These are phyloP conservation scores for Lagenidium giganteum DNA, from an alignment of 352 stramenopile species.

Conservation along the genomic window DNA sequence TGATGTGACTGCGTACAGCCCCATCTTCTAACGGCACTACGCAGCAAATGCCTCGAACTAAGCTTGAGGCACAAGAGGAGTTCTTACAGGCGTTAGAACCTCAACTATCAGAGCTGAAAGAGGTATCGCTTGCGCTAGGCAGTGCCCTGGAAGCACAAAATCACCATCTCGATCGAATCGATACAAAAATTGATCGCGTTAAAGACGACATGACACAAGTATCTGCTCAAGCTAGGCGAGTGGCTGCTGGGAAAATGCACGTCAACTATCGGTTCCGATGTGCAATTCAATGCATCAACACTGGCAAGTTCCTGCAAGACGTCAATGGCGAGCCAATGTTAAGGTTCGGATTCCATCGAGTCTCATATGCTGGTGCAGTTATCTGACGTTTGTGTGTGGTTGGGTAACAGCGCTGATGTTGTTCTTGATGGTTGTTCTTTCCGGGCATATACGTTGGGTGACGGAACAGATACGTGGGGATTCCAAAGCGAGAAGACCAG, in stretches of 20 bases:
- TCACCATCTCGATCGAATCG: conserved; percentile 47
- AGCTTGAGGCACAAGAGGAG: conserved; percentile 33
- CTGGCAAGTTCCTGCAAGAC: conserved; percentile 45
- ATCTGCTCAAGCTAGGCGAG: conserved; percentile 51
- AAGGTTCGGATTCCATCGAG: conserved; percentile 23
- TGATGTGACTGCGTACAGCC: too few relatives aligned
- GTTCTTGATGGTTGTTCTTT: conserved; percentile 60
- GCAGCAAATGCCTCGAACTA: too few relatives aligned
- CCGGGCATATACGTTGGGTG: conserved; percentile 67
- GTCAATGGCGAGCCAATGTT: conserved; percentile 52
- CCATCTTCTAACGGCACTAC: too few relatives aligned
- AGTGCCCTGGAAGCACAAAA: conserved; percentile 63
- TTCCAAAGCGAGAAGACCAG: conserved; percentile 71
- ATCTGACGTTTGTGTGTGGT: neutral
- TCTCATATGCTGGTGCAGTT: neutral
- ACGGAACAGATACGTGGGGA: conserved; percentile 73
- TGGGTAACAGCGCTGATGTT: conserved; percentile 42
- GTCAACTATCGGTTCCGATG: conserved; percentile 60
- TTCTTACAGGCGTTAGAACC: conserved; percentile 53
- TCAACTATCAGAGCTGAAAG: conserved; percentile 58
- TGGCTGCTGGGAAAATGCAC: conserved; percentile 29
- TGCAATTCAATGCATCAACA: conserved; percentile 60
- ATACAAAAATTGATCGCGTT: conserved; percentile 55
- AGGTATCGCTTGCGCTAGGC: conserved; percentile 53
- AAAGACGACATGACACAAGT: conserved; percentile 71